Evolutionary conservation across 2,329 filamentous ascomycete species (phyloP), one percentile per base, ranked within the genome.

Genomic region (Colletotrichum sp.): DNA sequence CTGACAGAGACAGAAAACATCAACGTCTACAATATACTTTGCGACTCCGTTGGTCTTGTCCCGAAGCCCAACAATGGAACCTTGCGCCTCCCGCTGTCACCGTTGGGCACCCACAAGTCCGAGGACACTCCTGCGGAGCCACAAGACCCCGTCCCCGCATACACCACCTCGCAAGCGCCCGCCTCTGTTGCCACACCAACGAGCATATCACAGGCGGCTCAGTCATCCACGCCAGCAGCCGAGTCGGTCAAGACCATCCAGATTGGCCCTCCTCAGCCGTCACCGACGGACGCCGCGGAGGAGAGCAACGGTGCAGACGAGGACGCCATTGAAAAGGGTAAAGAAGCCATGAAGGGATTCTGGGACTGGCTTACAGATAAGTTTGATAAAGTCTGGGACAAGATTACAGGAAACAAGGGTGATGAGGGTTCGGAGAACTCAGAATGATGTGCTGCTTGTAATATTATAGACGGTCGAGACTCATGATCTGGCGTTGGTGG

Each of bases 1-100:
- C 78, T 85, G 82, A 85, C 81, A 78, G 5, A 8, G 7, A 28
- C 80, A 96, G 95, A 98, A 91, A 99, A 99, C 79, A 96, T 92
- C 75, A 95, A 98, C 81, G 94, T 99, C 10, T 99, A 99, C 86
- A 98, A 98, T 81, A 95, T 99, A 77, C 85, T 99, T 60, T 98
- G 96, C 83, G 96, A 98, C 84, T 96, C 95, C 1, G 85, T 99
- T 30, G 93, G 93, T 15, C 87, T 99, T 73, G 84, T 82, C 5
- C 95, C 96, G 0, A 89, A 89, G 70, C 91, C 95, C 1, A 98
- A 98, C 83, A 99, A 99, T 81, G 96, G 96, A 66, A 98, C 96
- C 0, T 86, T 98, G 8, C 89, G 93, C 13, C 89, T 96, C 15
- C 95, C 95, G 0, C 85, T 96, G 28, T 89, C 89, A 74, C 88